These are phyloP conservation scores for Euphorbia pulcherrima DNA, from an alignment of 345 rosid genomes.

Conservation along the genomic window DNA sequence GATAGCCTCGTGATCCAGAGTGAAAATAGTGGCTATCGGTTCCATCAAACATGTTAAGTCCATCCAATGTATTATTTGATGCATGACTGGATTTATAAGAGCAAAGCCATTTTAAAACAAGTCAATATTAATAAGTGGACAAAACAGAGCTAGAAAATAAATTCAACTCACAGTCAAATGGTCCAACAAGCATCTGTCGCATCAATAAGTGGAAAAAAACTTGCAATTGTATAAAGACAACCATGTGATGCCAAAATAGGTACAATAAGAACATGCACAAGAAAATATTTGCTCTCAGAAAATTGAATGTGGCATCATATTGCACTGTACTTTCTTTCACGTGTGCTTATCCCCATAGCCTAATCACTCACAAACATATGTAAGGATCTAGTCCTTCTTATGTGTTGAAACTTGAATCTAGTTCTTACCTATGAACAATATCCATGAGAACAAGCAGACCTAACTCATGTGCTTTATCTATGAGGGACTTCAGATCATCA, in stretches of 20 bases:
- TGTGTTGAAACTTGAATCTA: too few relatives aligned
- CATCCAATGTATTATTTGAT: conserved; percentile 87
- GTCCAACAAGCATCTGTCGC: not conserved
- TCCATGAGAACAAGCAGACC: conserved; percentile 97
- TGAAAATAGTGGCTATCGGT: conserved; percentile 89
- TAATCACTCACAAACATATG: not conserved
- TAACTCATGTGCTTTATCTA: conserved; percentile 91
- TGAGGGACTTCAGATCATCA: conserved; percentile 90
- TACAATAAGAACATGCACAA: not conserved
- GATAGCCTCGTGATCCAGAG: conserved; percentile 79
- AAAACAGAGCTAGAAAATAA: not conserved
- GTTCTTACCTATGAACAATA: conserved; percentile 84
- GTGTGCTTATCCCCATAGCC: not conserved
- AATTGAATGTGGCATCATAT: not conserved
- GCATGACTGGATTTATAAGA: conserved; percentile 58
- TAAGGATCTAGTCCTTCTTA: not conserved
- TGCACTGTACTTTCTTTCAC: not conserved
- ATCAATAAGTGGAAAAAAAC: not conserved
- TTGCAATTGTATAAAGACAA: not conserved
- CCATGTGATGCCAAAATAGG: not conserved
- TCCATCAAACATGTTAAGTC: conserved; percentile 94
- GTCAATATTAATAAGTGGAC: conserved; percentile 1
- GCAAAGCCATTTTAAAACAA: conserved; percentile 14
- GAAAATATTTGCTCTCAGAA: not conserved
- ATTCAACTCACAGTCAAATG: not conserved